Evolutionary conservation across 2,329 filamentous ascomycete species (phyloP).

Genomic region (Clarireedia monteithiana): DNA sequence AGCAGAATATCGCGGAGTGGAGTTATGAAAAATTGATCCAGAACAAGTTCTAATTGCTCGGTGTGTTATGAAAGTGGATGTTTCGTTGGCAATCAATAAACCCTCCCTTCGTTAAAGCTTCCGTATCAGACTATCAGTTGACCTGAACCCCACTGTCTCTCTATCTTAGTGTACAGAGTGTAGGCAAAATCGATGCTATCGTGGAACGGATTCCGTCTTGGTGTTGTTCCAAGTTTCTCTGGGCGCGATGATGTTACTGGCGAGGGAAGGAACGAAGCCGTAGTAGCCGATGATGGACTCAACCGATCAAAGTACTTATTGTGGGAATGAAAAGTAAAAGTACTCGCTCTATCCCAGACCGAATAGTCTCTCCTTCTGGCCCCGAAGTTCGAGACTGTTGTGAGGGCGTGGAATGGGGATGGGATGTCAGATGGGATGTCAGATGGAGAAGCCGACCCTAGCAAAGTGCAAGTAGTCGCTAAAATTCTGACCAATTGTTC

Average conservation of each 20-base stretch:
- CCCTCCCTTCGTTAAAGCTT: constrained; percentile 1
- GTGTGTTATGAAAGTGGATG: constrained; percentile 5
- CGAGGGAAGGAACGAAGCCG: too few relatives aligned
- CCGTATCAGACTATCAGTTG: not conserved
- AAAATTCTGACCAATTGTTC: too few relatives aligned
- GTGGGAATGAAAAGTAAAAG: too few relatives aligned
- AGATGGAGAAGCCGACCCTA: too few relatives aligned
- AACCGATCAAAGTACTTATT: too few relatives aligned
- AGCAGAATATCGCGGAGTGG: not conserved
- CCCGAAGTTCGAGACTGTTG: too few relatives aligned
- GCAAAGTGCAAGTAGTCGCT: too few relatives aligned
- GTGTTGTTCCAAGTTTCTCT: not conserved
- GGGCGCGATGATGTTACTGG: not conserved
- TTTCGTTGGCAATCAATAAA: constrained; percentile 3
- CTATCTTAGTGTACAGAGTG: constrained; percentile 1
- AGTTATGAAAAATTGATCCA: constrained; percentile 5
- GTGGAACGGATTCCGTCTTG: not conserved
- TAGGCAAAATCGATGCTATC: not conserved
- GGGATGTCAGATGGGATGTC: too few relatives aligned
- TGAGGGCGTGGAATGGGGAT: too few relatives aligned
- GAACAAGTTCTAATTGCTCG: constrained; percentile 1
- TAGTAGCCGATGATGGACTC: too few relatives aligned
- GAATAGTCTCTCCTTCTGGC: too few relatives aligned
- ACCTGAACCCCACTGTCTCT: constrained; percentile 1
- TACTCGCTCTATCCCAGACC: too few relatives aligned